Base-by-base conservation (phyloP, 768 basidiomycete species). In the Austroboletus eburneus region DNA sequence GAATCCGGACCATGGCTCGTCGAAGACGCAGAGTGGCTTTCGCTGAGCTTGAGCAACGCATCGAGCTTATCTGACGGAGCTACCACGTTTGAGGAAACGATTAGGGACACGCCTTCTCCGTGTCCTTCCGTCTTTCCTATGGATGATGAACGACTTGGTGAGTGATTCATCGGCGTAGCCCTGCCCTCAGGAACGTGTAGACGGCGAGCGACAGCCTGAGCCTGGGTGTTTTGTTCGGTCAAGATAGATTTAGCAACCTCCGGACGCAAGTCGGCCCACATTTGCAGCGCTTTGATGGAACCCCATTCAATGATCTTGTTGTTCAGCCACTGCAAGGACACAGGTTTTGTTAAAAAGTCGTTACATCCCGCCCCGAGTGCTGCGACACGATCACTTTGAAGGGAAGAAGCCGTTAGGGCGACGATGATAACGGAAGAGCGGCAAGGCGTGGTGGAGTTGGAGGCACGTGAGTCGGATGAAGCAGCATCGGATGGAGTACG, bases 261-360 rank as follows among this genome's bases (percentile, higher is more conserved):
- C 2, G 87, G 83, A 35, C 83, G 74, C 48, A 85, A 69, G 61
- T 91, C 89, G 10, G 89, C 90, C 85, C 88, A 92, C 87, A 91
- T 91, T 62, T 91, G 88, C 46, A 92, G 62, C 5, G 88, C 89
- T 63, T 92, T 92, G 70, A 99, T 98, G 3, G 91, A 95, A 0
- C 96, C 96, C 96, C 96, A 99, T 66, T 99, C 96, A 50, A 95
- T 90, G 62, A 98, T 94, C 73, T 99, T 99, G 72, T 85, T 90
- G 64, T 97, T 92, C 42, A 99, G 73, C 96, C 96, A 99, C 37
- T 86, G 75, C 23, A 96, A 73, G 7, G 90, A 91, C 24, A 99
- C 95, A 0, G 96, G 96, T 61, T 99, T 99, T 34, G 94, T 98
- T 40, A 99, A 68, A 69, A 98, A 99, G 65, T 99, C 96, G 58